phyloP scores from a whole-genome alignment of 768 basidiomycete species.

The Pulveroboletus sp. region DNA sequence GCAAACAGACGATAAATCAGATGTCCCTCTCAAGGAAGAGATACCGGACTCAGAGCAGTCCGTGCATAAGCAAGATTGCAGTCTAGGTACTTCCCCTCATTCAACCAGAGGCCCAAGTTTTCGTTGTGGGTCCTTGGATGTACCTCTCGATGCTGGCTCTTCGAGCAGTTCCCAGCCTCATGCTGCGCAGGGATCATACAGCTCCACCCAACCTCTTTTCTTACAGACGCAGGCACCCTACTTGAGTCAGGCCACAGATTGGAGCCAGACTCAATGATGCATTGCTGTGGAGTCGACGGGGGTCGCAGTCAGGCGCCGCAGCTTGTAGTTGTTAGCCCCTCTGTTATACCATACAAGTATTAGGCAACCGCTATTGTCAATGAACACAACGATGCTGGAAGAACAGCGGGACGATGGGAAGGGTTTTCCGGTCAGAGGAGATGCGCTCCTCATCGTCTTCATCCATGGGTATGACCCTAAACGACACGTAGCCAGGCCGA shows the following conservation, averaged over 20 bases:
- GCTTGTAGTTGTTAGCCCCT: background rate
- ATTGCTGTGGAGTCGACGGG: background rate
- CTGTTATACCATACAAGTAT: conserved; percentile 18
- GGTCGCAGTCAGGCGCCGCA: background rate
- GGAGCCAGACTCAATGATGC: conserved; percentile 30
- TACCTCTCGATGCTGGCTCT: conserved; percentile 7
- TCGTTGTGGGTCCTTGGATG: conserved; percentile 21
- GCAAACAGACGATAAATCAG: conserved; percentile 24
- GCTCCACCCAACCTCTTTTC: conserved; percentile 29
- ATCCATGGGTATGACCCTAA: conserved; percentile 62
- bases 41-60: background rate
- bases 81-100: background rate
- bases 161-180: background rate
- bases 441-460: conserved; percentile 65
- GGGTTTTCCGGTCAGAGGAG: conserved; percentile 20
- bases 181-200: conserved; percentile 14
- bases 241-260: conserved; percentile 35
- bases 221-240: conserved; percentile 55
- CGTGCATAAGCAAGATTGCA: background rate
- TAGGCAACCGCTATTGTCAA: conserved; percentile 1
- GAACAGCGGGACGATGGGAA: conserved; percentile 6
- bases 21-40: background rate
- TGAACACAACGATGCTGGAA: conserved; percentile 8
- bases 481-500: background rate
- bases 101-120: conserved; percentile 12